Percentiles rank a stretch among this genome's conserved stretches.
Conservation (phyloP, 1,139 yeast genomes). For the Meyerozyma guilliermondii region DNA sequence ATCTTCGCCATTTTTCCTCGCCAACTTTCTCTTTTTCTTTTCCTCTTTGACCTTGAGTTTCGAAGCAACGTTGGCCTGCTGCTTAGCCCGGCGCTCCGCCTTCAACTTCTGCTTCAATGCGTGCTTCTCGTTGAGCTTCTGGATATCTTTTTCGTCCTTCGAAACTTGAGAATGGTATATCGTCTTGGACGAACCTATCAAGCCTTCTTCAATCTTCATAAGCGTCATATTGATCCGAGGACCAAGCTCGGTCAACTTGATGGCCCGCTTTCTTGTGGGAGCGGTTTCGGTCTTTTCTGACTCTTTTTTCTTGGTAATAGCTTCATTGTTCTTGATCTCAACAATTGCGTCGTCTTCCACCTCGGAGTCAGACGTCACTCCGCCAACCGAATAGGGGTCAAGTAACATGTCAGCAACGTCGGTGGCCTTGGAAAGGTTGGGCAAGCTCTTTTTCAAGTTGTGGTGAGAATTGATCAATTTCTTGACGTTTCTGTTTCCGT, state of each 20-base stretch:
- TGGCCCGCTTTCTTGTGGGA: constrained; percentile 70
- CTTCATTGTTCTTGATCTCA: constrained; percentile 51
- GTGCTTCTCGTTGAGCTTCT: constrained; percentile 64
- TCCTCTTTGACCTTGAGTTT: constrained; percentile 72
- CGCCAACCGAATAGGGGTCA: constrained; percentile 77
- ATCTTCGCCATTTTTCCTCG: constrained; percentile 42
- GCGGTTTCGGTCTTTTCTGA: constrained; percentile 15
- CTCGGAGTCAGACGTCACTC: constrained; percentile 87
- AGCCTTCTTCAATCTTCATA: constrained; percentile 88
- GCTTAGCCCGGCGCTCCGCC: constrained; percentile 70
- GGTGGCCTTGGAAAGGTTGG: constrained; percentile 60
- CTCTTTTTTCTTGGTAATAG: constrained; percentile 18
- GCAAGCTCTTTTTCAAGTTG: constrained; percentile 60
- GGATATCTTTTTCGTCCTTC: constrained; percentile 59
- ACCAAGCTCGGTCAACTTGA: constrained; percentile 88
- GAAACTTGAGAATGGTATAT: constrained; percentile 69
- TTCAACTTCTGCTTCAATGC: constrained; percentile 56
- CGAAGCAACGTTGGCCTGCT: constrained; percentile 70
- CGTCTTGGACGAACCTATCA: constrained; percentile 71
- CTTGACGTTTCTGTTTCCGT: constrained; percentile 74
- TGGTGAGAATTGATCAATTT: constrained; percentile 66
- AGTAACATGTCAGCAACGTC: constrained; percentile 83
- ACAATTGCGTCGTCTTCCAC: constrained; percentile 90
- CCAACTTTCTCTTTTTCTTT: constrained; percentile 68
- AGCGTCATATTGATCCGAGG: constrained; percentile 79